These are phyloP conservation scores for Fraxinus cuspidata DNA, from an alignment of 257 asterid species.

Conservation along the genomic window DNA sequence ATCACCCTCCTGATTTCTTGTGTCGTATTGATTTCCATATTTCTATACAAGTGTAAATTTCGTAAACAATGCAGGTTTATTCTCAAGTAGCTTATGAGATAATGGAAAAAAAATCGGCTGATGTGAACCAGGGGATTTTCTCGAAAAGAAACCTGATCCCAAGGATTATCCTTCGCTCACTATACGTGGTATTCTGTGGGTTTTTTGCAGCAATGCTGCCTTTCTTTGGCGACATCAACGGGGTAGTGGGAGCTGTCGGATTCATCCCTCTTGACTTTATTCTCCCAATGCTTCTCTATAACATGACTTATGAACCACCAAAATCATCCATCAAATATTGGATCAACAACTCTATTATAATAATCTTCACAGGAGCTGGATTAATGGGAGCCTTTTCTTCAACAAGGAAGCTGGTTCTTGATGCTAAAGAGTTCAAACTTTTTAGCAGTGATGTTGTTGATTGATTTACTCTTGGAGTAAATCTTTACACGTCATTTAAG, in stretches of 20 bases:
- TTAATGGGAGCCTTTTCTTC: constrained; percentile 79
- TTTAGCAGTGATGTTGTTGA: constrained; percentile 77
- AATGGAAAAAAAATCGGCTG: constrained; percentile 92
- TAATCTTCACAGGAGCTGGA: constrained; percentile 79
- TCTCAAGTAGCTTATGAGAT: constrained; percentile 97
- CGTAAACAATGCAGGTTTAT: constrained; percentile 53
- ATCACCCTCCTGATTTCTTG: not conserved
- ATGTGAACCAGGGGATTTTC: constrained; percentile 68
- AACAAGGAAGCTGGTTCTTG: constrained; percentile 65
- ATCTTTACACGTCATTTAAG: not conserved
- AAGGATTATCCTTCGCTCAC: constrained; percentile 70
- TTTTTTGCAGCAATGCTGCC: constrained; percentile 94
- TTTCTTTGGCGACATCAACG: constrained; percentile 88
- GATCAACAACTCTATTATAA: constrained; percentile 63
- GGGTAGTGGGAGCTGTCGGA: constrained; percentile 89
- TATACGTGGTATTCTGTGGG: constrained; percentile 71
- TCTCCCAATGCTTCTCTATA: constrained; percentile 94
- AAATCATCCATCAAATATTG: constrained; percentile 56
- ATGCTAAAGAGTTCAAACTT: constrained; percentile 72
- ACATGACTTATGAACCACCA: constrained; percentile 66
- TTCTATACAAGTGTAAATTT: not conserved
- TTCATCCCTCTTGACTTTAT: constrained; percentile 92
- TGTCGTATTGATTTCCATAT: not conserved
- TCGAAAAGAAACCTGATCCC: constrained; percentile 82
- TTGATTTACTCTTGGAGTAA: constrained; percentile 27